These are phyloP conservation scores for Sclerotinia spermophila DNA, from an alignment of 2,329 filamentous ascomycete genomes.

Conservation along the genomic window DNA sequence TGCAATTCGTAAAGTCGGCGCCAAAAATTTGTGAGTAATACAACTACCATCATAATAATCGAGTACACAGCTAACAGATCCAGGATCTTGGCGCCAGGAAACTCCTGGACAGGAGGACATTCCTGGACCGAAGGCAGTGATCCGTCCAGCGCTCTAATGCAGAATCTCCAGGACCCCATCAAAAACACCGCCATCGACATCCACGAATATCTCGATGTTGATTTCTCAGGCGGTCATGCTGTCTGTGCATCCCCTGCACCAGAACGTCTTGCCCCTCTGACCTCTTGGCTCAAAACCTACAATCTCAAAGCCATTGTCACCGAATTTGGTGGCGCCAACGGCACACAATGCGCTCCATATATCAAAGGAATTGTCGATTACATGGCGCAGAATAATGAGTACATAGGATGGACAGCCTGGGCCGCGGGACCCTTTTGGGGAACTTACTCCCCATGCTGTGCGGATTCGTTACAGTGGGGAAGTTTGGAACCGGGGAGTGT, in stretches of 20 bases:
- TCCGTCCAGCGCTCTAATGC: constrained; percentile 40
- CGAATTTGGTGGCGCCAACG: constrained; percentile 47
- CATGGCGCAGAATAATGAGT: constrained; percentile 46
- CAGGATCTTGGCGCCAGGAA: constrained; percentile 46
- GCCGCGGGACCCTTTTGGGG: constrained; percentile 50
- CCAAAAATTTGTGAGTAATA: constrained; percentile 41
- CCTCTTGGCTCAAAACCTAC: constrained; percentile 45
- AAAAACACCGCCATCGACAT: constrained; percentile 50
- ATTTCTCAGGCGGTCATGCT: constrained; percentile 45
- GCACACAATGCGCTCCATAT: constrained; percentile 42
- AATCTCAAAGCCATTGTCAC: constrained; percentile 48
- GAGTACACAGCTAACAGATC: background rate
- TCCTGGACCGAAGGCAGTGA: constrained; percentile 44
- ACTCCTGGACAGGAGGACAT: constrained; percentile 49
- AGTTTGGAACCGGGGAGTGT: constrained; percentile 47
- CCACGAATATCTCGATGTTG: constrained; percentile 50
- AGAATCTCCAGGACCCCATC: constrained; percentile 44
- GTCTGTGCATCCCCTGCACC: constrained; percentile 42
- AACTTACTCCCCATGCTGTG: constrained; percentile 41
- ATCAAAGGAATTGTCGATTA: constrained; percentile 44
- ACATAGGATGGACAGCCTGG: constrained; percentile 52
- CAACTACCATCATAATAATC: background rate
- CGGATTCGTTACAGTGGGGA: constrained; percentile 42
- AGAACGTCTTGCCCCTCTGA: constrained; percentile 42
- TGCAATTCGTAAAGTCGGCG: constrained; percentile 43